Evolutionary conservation across 768 basidiomycete genomes (phyloP), one percentile per base, ranked within the genome.

Genomic region (Boletus bicolor): DNA sequence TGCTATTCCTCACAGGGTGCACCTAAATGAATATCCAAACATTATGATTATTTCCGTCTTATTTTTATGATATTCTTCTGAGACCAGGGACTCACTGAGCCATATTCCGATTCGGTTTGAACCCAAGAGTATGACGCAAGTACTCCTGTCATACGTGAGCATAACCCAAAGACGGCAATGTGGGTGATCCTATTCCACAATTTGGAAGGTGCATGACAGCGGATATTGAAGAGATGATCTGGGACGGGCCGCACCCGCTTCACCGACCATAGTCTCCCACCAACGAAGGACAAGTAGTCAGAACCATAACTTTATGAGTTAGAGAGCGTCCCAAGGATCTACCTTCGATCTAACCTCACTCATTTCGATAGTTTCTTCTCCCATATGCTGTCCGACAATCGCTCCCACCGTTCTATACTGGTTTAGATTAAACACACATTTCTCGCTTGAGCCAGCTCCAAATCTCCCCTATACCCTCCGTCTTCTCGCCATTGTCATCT

Each of bases 361-460:
- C n/a, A 30, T 12, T 24, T 24, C 14, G 21, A 32, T 34, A 17
- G 38, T n/a, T 38, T n/a, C n/a, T 19, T 19, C 9, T 4, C 1
- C n/a, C n/a, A n/a, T 9, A 38, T 7, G 17, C 36, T 30, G 28
- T 30, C 28, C 28, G 28, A 30, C 11, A 2, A 14, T 28, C 8
- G 4, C 24, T 5, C 11, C 12, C 21, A n/a, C 19, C 50, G 14
- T 32, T 30, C 15, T 5, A 44, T 19, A 17, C 11, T 32, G 11
- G 37, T 39, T 17, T 19, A 28, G 32, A 32, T 61, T 36, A 69
- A 28, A 34, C 51, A 45, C 19, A 19, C 71, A 72, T 69, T 38
- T 69, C 62, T 24, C 32, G 32, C 37, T 65, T 64, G 45, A 69
- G 41, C 66, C 68, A 69, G 5, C 39, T 43, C 69, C 71, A 72